phyloP scores from a whole-genome alignment of 1,284 basidiomycete species.

The Microbotryum violaceum region DNA sequence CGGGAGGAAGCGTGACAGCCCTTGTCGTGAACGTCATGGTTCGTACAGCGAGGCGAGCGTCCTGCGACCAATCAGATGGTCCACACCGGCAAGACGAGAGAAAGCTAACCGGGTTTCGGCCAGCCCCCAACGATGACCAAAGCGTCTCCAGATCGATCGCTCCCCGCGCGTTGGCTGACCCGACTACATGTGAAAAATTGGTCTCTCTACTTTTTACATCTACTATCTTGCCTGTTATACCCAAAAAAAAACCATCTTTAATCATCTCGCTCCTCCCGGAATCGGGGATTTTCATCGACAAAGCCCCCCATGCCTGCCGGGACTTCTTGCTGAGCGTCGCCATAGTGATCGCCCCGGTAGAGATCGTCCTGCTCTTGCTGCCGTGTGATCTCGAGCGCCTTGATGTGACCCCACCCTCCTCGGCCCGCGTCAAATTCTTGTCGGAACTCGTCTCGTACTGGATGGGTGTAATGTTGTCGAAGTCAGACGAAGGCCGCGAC shows the following conservation, averaged over 20 bases:
- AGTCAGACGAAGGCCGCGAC: constrained; percentile 40
- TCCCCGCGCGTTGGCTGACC: too few species aligned
- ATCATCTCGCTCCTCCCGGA: constrained; percentile 39
- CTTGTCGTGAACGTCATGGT: too few species aligned
- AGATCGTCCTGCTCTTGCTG: constrained; percentile 73
- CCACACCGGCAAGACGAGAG: too few species aligned
- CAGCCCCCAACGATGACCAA: too few species aligned
- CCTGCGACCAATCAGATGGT: too few species aligned
- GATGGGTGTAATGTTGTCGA: not conserved
- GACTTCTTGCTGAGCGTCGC: constrained; percentile 68
- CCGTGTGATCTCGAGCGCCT: constrained; percentile 58
- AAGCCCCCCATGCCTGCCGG: constrained; percentile 43
- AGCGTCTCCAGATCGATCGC: too few species aligned
- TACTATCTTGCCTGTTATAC: too few species aligned
- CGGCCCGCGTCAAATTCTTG: constrained; percentile 57
- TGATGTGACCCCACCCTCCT: constrained; percentile 78
- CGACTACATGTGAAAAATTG: too few species aligned
- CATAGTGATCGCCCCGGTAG: constrained; percentile 71
- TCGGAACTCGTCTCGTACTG: constrained; percentile 84
- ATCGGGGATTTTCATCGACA: constrained; percentile 40
- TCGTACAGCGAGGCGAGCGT: too few species aligned
- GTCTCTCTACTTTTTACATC: too few species aligned
- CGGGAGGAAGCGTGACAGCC: too few species aligned
- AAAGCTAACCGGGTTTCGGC: too few species aligned
- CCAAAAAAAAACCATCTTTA: constrained; percentile 4